phyloP scores from a whole-genome alignment of 2,329 filamentous ascomycete genomes.

The Boeremia exigua region DNA sequence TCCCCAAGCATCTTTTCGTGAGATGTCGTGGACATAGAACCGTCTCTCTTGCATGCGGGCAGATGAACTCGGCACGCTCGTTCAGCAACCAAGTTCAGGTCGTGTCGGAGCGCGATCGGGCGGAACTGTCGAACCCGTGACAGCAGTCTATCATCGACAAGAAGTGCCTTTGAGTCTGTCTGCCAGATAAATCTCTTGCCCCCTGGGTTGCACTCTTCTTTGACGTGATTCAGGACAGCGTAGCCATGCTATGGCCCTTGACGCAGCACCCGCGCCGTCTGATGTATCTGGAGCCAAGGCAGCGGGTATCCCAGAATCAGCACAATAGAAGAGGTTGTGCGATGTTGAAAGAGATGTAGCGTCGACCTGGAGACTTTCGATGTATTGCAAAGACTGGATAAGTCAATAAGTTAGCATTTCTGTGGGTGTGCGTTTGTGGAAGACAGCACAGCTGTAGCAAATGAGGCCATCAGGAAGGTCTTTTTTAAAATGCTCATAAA shows the following conservation, averaged over 20 bases:
- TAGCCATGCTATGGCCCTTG: not conserved
- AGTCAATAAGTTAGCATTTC: not conserved
- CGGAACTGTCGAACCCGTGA: not conserved
- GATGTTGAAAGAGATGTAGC: not conserved
- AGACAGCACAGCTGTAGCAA: not conserved
- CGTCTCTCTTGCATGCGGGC: not conserved
- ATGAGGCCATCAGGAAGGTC: not conserved
- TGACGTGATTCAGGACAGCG: not conserved
- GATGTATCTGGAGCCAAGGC: not conserved
- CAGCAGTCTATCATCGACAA: not conserved
- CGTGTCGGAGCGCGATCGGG: no score
- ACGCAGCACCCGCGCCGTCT: not conserved
- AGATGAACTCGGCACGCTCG: not conserved
- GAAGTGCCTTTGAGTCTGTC: not conserved
- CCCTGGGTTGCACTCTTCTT: no score
- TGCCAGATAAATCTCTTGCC: not conserved
- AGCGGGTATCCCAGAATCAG: not conserved
- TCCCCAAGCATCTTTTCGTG: not conserved
- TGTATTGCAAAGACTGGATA: not conserved
- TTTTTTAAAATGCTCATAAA: not conserved
- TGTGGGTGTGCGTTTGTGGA: not conserved
- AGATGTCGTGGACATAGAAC: not conserved
- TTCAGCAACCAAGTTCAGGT: no score
- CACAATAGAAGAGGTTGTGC: not conserved
- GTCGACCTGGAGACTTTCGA: not conserved